phyloP scores from a whole-genome alignment of 2,329 filamentous ascomycete genomes.

The Claviceps africana region DNA sequence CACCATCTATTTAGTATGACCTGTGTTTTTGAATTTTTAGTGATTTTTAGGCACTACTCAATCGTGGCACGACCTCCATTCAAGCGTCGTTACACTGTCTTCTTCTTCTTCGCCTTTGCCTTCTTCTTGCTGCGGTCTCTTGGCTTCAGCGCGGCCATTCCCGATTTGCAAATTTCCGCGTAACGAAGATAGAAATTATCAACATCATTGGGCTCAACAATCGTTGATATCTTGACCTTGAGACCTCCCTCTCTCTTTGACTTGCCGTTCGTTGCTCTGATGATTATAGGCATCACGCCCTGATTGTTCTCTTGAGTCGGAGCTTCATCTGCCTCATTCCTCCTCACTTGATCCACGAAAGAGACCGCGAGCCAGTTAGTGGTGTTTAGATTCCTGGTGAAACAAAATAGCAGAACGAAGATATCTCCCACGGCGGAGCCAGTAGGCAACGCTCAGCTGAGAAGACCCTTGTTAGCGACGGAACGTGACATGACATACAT shows the following conservation, averaged over 20 bases:
- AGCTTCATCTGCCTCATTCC: constrained; percentile 26
- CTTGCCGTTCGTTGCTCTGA: constrained; percentile 76
- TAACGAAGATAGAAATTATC: constrained; percentile 74
- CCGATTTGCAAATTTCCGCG: constrained; percentile 78
- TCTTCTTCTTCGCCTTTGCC: constrained; percentile 63
- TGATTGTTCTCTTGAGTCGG: constrained; percentile 9
- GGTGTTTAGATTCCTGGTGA: background rate
- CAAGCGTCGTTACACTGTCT: constrained; percentile 26
- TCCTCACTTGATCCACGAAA: background rate
- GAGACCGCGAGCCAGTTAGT: background rate
- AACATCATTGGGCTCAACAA: constrained; percentile 62
- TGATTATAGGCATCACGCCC: constrained; percentile 54
- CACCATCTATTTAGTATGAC: background rate
- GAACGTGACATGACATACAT: constrained; percentile 31
- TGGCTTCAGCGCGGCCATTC: constrained; percentile 85
- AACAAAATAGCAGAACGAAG: background rate
- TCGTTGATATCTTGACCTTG: constrained; percentile 66
- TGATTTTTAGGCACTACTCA: background rate
- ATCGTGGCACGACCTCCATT: constrained; percentile 24
- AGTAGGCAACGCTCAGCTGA: background rate
- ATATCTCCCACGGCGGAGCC: background rate
- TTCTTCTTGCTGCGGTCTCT: constrained; percentile 80
- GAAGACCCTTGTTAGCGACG: background rate
- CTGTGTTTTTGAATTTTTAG: background rate
- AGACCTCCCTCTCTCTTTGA: constrained; percentile 39